phyloP scores from a whole-genome alignment of 176 grass and related monocot genomes.

The Triticum monococcum region DNA sequence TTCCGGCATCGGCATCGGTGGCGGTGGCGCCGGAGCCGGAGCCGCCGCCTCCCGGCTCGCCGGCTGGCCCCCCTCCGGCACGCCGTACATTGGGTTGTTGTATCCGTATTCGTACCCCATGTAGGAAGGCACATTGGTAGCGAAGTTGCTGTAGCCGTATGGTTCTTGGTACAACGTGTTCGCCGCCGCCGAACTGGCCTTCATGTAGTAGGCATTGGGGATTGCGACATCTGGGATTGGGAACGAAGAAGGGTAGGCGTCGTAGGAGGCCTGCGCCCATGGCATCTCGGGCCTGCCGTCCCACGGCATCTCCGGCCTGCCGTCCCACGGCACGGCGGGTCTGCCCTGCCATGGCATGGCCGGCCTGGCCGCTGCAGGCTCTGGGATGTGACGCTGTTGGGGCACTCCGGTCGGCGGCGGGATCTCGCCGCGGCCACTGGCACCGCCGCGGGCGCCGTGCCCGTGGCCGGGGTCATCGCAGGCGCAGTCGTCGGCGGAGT shows the following conservation, averaged over 20 bases:
- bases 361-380: neutral
- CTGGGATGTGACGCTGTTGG: constrained; percentile 23
- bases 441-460: neutral
- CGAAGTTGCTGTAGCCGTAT: constrained; percentile 44
- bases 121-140: constrained; percentile 42
- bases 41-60: neutral
- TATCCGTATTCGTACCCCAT: constrained; percentile 48
- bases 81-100: constrained; percentile 54
- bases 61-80: neutral
- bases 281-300: neutral
- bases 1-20: constrained; percentile 43
- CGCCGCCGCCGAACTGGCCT: constrained; percentile 41
- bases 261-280: constrained; percentile 36
- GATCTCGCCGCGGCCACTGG: constrained; percentile 10
- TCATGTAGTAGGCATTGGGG: constrained; percentile 75
- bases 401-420: neutral
- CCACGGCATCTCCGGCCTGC: neutral
- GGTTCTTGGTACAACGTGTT: constrained; percentile 80
- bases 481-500: constrained; percentile 22
- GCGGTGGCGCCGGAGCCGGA: constrained; percentile 35
- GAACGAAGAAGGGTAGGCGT: constrained; percentile 29
- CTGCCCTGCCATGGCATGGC: constrained; percentile 27
- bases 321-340: constrained; percentile 19
- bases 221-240: constrained; percentile 32
- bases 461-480: neutral